Base-by-base conservation (phyloP, 495 filamentous ascomycete genomes). In the Hypoxylon perforatum region DNA sequence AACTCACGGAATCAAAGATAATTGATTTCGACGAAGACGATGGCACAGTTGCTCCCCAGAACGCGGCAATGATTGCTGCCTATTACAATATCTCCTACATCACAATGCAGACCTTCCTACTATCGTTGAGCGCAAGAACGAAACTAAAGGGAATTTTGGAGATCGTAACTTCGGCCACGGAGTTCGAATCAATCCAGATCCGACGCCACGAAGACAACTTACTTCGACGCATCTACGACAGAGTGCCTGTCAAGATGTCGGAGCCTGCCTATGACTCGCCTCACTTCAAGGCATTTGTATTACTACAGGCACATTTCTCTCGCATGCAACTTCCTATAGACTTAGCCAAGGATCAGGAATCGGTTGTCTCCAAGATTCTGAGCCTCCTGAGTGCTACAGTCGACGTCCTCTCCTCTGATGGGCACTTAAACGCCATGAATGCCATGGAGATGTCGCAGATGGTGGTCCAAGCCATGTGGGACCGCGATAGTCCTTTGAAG, bases 391-490 rank as follows among this genome's bases (percentile, higher is more conserved):
- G 91, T 76, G 95, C 95, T 25, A 91, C 86, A 72, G 95, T 98
- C 12, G 95, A 99, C 74, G 92, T 99, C 11, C 86, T 99, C 45
- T 96, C 93, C 8, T 97, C 94, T 5, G 94, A 98, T 57, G 96
- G 94, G 47, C 94, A 98, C 62, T 78, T 98, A 50, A 99, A 98
- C 72, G 94, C 95, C 57, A 95, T 97, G 89, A 92, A 88, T 69
- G 95, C 96, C 22, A 99, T 99, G 95, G 95, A 99, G 77, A 91
- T 99, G 89, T 96, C 93, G 19, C 95, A 99, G 77, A 99, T 99
- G 95, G 91, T 94, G 56, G 93, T 99, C 17, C 95, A 99, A 77
- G 93, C 92, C 25, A 97, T 97, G 92, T 99, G 95, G 95, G 93
- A 98, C 80, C 90, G 93, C 19, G 95, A 99, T 76, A 95, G 91